Base-by-base conservation (phyloP, 2,329 filamentous ascomycete species). In the Cadophora malorum region DNA sequence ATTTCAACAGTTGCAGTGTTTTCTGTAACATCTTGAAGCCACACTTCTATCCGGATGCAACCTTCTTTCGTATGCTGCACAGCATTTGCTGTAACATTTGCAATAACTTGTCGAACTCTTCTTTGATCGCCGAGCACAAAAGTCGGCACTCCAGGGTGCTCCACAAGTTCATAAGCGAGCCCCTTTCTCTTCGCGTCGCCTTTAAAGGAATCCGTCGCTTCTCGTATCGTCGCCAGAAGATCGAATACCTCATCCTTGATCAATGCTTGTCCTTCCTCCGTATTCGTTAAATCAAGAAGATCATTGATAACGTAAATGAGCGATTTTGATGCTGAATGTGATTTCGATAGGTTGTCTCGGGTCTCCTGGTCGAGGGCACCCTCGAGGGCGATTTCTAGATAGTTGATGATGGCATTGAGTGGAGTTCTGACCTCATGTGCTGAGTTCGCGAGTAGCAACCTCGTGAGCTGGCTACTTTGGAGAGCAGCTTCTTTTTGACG, bases 291-390 rank as follows among this genome's bases (percentile, higher is more conserved):
- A 76, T 97, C 94, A 0, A 97, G 83, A 1, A 97, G 83, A 77
- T 97, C 94, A 72, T 97, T 97, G 80, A 97, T 97, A 10, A 97
- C 93, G 76, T 96, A 97, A 4, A 97, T 95, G 31, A 97, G 81
- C 0, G 93, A 96, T 76, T 97, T 97, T 0, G 94, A 97, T 4
- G 94, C 94, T 0, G 93, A 96, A 76, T 97, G 92, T 0, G 94
- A 97, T 72, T 89, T 91, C 0, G 91, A 86, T 6, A 97, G 81
- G 69, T 96, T 96, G 5, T 97, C 94, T 23, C 94, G 84, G 0
- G 92, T 97, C 76, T 97, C 94, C 19, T 87, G 82, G 71, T 97
- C 94, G 3, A 97, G 81, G 0, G 84, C 81, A 0, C 93, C 93
- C 79, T 97, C 94, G 0, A 97, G 81, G 0, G 94, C 94, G 71